Conservation (phyloP, 2,329 filamentous ascomycete genomes). For the Hawksworthiomyces lignivorus region DNA sequence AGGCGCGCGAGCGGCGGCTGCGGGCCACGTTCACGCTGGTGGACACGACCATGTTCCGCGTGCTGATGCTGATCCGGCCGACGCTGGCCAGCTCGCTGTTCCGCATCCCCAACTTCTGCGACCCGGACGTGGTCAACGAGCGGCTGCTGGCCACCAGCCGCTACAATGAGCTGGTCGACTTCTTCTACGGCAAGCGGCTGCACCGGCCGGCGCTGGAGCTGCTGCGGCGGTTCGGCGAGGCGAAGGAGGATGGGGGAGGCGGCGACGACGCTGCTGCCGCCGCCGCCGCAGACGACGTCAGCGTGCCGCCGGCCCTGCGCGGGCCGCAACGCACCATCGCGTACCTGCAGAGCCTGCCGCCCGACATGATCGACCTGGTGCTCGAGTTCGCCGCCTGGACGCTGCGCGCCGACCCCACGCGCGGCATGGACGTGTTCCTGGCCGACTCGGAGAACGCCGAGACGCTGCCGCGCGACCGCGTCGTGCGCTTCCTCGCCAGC, state of each 20-base stretch:
- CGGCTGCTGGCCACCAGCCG: constrained; percentile 80
- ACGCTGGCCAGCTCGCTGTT: constrained; percentile 82
- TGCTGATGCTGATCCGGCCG: constrained; percentile 88
- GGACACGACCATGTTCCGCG: constrained; percentile 88
- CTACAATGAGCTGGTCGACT: constrained; percentile 94
- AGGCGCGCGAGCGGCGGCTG: constrained; percentile 63
- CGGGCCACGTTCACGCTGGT: constrained; percentile 73
- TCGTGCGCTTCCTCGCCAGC: constrained; percentile 64
- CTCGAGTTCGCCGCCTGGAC: constrained; percentile 91
- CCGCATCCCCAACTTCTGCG: constrained; percentile 93
- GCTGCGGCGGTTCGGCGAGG: constrained; percentile 69
- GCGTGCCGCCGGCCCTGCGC: constrained; percentile 45
- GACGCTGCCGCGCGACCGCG: constrained; percentile 67
- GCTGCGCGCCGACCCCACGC: constrained; percentile 58
- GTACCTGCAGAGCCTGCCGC: constrained; percentile 83
- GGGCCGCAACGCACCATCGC: constrained; percentile 78
- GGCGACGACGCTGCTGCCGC: neutral
- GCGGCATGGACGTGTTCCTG: constrained; percentile 88
- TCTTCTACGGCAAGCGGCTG: constrained; percentile 89
- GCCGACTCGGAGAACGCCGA: constrained; percentile 94
- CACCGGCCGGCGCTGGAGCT: constrained; percentile 81
- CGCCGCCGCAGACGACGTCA: neutral
- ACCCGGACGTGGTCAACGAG: constrained; percentile 90
- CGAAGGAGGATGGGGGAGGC: constrained; percentile 17
- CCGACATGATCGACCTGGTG: constrained; percentile 82